A percentile compares a stretch with the other conserved stretches of the same genome.
Conservation (phyloP, 441 rosid genomes). For the Populus hybrid region DNA sequence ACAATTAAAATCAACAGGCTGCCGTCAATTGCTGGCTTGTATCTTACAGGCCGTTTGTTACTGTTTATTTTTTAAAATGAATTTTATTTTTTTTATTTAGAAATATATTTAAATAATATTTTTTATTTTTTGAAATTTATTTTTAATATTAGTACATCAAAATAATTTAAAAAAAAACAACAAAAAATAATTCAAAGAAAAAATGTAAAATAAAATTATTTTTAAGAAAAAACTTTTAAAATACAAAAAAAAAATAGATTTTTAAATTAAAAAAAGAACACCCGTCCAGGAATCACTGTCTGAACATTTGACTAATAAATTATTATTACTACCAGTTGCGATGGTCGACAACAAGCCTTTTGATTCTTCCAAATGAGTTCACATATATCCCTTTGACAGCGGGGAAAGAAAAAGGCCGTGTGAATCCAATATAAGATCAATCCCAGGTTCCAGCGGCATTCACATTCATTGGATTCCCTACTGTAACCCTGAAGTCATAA, state of each 20-base stretch:
- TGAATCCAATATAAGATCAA: background rate
- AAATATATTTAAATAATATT: background rate
- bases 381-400: background rate
- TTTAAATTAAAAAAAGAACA: too few relatives aligned
- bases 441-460: background rate
- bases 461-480: background rate
- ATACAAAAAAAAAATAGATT: too few relatives aligned
- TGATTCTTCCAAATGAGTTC: conserved; percentile 1
- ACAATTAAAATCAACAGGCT: too few relatives aligned
- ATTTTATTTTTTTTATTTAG: too few relatives aligned
- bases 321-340: background rate
- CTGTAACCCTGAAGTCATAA: background rate
- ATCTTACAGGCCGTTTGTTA: background rate
- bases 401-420: background rate
- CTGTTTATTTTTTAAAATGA: background rate
- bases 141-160: too few relatives aligned
- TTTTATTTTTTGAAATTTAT: too few relatives aligned
- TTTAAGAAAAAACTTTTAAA: too few relatives aligned
- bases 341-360: background rate
- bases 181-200: too few relatives aligned
- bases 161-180: too few relatives aligned
- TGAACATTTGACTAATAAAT: background rate
- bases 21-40: conserved; percentile 3
- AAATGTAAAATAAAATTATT: too few relatives aligned
- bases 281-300: background rate